Base-by-base conservation (phyloP, 2,329 filamentous ascomycete species). In the Sarocladium oryzae region DNA sequence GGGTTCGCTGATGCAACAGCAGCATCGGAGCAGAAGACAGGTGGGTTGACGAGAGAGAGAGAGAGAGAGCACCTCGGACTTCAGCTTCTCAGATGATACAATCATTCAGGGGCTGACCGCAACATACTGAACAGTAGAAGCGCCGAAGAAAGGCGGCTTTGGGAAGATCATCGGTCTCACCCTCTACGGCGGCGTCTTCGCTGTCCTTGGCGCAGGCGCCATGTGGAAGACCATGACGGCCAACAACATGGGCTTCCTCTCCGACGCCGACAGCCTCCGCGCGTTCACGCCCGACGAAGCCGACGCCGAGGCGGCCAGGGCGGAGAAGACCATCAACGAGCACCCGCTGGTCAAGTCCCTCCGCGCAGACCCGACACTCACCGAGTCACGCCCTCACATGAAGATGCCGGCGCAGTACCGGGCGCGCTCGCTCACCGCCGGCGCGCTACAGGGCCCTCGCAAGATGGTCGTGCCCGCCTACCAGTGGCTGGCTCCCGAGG, bases 401-500 rank as follows among this genome's bases (percentile, higher is more conserved):
- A 93, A 91, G 69, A 86, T 96, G 62, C 90, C 92, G 0, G 73
- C 76, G 23, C 68, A 76, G 2, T 77, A 89, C 66, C 82, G 87
- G 35, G 69, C 70, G 2, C 84, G 89, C 64, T 95, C 85, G 67
- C 76, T 99, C 50, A 97, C 91, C 0, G 89, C 80, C 28, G 89
- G 89, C 4, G 87, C 87, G 11, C 75, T 99, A 11, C 66, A 86
- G 16, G 91, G 90, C 0, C 78, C 85, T 0, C 82, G 84, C 28
- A 86, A 82, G 66, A 82, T 99, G 55, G 82, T 82, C 2, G 87
- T 96, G 1, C 91, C 92, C 2, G 90, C 92, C 1, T 76, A 89
- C 41, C 79, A 82, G 5, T 97, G 91, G 77, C 76, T 73, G 51
- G 86, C 93, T 58, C 76, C 79, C 20, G 79, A 76, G 24, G 86